Evolutionary conservation across 169 alveolate species (phyloP).

Genomic region (Eimeria maxima): DNA sequence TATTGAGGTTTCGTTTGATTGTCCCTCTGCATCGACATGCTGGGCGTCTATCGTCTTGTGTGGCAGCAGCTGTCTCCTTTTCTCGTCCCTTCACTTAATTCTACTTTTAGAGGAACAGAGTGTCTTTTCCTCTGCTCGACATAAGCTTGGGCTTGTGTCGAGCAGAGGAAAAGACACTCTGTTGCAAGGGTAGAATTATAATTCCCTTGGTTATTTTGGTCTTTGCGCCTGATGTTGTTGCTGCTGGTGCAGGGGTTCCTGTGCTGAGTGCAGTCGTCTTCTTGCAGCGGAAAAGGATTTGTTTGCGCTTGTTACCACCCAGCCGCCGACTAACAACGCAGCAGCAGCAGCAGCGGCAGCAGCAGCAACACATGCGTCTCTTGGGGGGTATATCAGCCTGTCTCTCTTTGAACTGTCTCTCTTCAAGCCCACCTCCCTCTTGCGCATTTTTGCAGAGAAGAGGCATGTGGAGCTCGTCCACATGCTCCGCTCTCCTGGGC

Average conservation of each 20-base stretch:
- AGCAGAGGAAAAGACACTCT: no score
- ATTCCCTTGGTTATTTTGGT: not conserved
- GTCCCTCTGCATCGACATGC: no score
- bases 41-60: no score
- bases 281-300: conserved; percentile 38
- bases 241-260: conserved; percentile 50
- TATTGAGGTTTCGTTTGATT: no score
- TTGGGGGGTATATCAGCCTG: conserved; percentile 59
- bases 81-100: not conserved
- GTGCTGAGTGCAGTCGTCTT: conserved; percentile 44
- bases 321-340: not conserved
- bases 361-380: conserved; percentile 14
- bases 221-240: conserved; percentile 1
- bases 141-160: no score
- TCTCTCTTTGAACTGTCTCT: conserved; percentile 59
- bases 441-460: conserved; percentile 38
- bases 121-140: no score
- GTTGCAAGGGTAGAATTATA: no score
- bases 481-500: conserved; percentile 1
- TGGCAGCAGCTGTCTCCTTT: not conserved
- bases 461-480: conserved; percentile 33
- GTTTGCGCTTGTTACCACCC: conserved; percentile 17
- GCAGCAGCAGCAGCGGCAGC: conserved; percentile 63
- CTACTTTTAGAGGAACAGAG: no score
- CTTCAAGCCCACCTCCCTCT: conserved; percentile 7